Evolutionary conservation across 148 eudicot species (phyloP).

Genomic region (Chenopodium berlandieri): DNA sequence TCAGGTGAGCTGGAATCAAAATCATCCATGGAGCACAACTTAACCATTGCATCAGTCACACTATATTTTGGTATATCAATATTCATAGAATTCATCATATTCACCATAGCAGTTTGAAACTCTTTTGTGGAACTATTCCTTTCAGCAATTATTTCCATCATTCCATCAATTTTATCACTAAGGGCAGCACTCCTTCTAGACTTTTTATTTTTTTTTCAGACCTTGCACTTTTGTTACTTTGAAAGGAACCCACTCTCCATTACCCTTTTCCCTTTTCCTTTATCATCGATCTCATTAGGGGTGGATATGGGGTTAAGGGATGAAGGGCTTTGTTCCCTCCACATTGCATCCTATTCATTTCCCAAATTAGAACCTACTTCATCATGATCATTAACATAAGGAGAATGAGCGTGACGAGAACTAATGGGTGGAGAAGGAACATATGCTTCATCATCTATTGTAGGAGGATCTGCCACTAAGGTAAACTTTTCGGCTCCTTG

Average conservation of each 20-base stretch:
- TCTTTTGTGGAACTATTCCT: neutral
- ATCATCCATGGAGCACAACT: neutral
- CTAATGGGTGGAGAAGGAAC: neutral
- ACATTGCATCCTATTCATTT: neutral
- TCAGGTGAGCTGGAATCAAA: neutral
- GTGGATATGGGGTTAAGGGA: neutral
- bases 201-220: neutral
- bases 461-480: neutral
- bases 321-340: neutral
- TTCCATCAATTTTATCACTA: neutral
- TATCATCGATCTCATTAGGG: neutral
- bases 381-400: neutral
- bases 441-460: neutral
- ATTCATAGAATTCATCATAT: neutral
- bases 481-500: neutral
- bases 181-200: neutral
- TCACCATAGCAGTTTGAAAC: neutral
- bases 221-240: constrained; percentile 6
- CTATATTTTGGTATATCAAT: neutral
- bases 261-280: neutral
- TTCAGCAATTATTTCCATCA: neutral
- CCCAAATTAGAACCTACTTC: neutral
- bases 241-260: neutral
- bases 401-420: neutral
- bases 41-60: neutral